A percentile compares a stretch with the other conserved stretches of the same genome.
Conservation (phyloP, 257 asterid genomes). For the Nicotiana benthamiana region DNA sequence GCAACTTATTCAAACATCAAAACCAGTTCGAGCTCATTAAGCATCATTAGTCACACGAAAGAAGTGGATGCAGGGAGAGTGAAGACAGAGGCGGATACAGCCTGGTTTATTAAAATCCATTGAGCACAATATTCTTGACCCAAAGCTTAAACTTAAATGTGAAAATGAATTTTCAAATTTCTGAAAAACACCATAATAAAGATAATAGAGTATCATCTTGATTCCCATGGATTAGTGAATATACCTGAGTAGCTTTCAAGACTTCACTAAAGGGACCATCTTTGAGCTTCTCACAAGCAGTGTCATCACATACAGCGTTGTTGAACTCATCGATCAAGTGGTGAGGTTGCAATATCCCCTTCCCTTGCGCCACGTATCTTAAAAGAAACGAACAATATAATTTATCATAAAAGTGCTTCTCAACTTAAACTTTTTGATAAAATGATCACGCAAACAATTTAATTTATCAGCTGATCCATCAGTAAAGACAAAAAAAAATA, state of each 20-base stretch:
- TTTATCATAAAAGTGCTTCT: not conserved
- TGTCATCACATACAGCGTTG: slow-evolving; percentile 39
- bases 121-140: not conserved
- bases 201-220: not conserved
- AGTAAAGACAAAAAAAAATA: too few species aligned
- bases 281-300: slow-evolving; percentile 35
- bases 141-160: not conserved
- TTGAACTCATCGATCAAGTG: slow-evolving; percentile 78
- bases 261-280: slow-evolving; percentile 85
- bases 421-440: not conserved
- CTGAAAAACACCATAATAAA: not conserved
- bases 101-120: not conserved
- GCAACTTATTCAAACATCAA: not conserved
- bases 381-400: slow-evolving; percentile 1
- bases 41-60: not conserved
- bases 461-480: not conserved
- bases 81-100: not conserved
- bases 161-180: not conserved
- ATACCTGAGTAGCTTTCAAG: slow-evolving; percentile 71
- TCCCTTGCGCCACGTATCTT: slow-evolving; percentile 96
- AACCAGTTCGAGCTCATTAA: not conserved
- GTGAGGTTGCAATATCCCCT: slow-evolving; percentile 88
- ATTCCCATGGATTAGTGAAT: not conserved
- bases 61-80: not conserved
- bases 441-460: not conserved